These are phyloP conservation scores for Ambrosiella beaveri DNA, from an alignment of 2,329 filamentous ascomycete species.

Conservation along the genomic window DNA sequence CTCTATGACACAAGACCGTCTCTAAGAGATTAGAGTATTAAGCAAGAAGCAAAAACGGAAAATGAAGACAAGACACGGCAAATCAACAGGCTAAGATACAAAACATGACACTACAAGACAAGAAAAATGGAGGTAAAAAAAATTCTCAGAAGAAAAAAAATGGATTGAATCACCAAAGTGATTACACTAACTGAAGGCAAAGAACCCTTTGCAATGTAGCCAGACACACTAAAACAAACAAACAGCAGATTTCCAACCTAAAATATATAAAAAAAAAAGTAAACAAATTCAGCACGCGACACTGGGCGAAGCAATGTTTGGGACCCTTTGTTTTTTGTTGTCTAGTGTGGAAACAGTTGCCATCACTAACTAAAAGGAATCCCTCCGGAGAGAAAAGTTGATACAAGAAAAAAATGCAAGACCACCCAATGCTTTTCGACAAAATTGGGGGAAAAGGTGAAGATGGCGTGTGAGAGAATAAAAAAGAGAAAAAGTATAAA, in stretches of 20 bases:
- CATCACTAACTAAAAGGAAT: not conserved
- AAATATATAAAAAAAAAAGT: not conserved
- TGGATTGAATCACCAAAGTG: not conserved
- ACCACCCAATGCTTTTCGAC: not conserved
- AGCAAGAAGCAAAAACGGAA: not conserved
- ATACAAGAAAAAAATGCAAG: slow-evolving; percentile 9
- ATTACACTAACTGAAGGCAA: not conserved
- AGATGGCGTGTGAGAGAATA: slow-evolving; percentile 7
- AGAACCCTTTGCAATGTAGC: not conserved
- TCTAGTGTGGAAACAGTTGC: not conserved
- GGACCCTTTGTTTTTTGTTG: too few species aligned
- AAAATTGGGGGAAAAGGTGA: slow-evolving; percentile 8
- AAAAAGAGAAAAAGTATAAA: not conserved
- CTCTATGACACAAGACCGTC: not conserved
- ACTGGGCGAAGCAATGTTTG: not conserved
- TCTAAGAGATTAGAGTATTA: not conserved
- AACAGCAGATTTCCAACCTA: slow-evolving; percentile 1
- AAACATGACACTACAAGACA: not conserved
- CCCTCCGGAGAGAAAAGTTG: not conserved
- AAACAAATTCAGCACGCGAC: not conserved
- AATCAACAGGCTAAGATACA: not conserved
- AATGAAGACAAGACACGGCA: not conserved
- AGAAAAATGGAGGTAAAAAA: not conserved
- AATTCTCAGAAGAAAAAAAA: not conserved
- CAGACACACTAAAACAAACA: not conserved